These are phyloP conservation scores for Coniochaeta prunicola DNA, from an alignment of 2,329 filamentous ascomycete genomes.

Conservation along the genomic window DNA sequence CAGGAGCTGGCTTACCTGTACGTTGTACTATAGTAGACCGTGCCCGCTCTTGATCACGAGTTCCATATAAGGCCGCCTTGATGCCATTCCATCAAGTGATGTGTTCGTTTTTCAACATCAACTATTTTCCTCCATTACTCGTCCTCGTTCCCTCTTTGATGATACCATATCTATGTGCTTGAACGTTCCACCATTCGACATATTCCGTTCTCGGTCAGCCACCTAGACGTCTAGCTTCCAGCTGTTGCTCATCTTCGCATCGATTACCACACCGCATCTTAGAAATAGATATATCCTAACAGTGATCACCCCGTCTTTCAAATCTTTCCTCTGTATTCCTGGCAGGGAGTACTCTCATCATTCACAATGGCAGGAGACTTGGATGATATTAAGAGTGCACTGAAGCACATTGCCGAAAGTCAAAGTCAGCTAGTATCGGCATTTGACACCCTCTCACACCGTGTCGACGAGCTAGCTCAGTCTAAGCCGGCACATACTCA, in stretches of 20 bases:
- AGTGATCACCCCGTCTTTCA: not conserved
- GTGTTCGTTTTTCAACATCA: not conserved
- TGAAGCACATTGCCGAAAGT: constrained; percentile 30
- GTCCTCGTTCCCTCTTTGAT: not conserved
- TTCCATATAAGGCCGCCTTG: not conserved
- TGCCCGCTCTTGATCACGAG: not conserved
- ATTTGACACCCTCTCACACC: constrained; percentile 30
- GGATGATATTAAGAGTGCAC: constrained; percentile 23
- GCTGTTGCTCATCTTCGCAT: not conserved
- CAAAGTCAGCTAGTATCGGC: constrained; percentile 33
- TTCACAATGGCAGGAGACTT: constrained; percentile 19
- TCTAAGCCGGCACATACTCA: not conserved
- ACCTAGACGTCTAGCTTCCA: not conserved
- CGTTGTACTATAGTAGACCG: not conserved
- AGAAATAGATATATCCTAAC: not conserved
- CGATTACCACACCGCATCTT: not conserved
- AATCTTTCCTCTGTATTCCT: not conserved
- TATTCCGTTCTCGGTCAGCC: not conserved
- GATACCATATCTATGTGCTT: not conserved
- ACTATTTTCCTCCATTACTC: not conserved
- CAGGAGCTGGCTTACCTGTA: not conserved
- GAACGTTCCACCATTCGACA: not conserved
- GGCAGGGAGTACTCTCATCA: not conserved
- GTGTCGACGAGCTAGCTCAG: constrained; percentile 15
- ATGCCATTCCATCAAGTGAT: not conserved